phyloP scores from a whole-genome alignment of 108 stramenopile species.

The Stephanodiscus minutulus region DNA sequence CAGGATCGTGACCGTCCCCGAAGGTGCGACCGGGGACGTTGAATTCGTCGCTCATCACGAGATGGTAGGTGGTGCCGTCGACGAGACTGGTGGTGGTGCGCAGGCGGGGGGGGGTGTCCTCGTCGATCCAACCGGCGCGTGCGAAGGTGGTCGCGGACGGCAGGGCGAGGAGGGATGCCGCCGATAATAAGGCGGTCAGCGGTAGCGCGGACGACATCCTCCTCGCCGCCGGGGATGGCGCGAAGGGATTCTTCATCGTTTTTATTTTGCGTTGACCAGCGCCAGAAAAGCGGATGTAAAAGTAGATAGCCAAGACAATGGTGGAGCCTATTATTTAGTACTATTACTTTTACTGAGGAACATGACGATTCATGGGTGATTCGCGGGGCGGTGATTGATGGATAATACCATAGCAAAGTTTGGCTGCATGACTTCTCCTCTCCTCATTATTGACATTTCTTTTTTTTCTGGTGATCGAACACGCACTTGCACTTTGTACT shows the following conservation, averaged over 20 bases:
- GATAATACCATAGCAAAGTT: no score
- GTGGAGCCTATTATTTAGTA: neutral
- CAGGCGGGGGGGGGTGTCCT: constrained; percentile 71
- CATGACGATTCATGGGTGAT: no score
- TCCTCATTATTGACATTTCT: neutral
- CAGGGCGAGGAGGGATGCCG: neutral
- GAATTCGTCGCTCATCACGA: constrained; percentile 92
- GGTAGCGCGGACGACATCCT: no score
- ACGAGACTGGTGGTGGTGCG: constrained; percentile 73
- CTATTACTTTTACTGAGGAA: neutral
- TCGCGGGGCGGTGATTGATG: neutral
- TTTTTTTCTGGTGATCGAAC: neutral
- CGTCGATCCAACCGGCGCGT: constrained; percentile 59
- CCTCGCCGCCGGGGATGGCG: neutral
- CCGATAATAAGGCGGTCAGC: no score
- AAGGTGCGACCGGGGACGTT: constrained; percentile 85
- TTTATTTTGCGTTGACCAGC: neutral
- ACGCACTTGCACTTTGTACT: neutral
- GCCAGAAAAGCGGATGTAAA: neutral
- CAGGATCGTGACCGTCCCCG: constrained; percentile 89
- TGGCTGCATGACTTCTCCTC: no score
- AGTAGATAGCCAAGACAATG: neutral
- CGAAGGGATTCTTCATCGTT: neutral
- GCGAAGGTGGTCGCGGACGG: neutral
- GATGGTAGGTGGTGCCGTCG: constrained; percentile 72